These are phyloP conservation scores for Aspergillus campestris DNA, from an alignment of 495 filamentous ascomycete species.

Conservation along the genomic window DNA sequence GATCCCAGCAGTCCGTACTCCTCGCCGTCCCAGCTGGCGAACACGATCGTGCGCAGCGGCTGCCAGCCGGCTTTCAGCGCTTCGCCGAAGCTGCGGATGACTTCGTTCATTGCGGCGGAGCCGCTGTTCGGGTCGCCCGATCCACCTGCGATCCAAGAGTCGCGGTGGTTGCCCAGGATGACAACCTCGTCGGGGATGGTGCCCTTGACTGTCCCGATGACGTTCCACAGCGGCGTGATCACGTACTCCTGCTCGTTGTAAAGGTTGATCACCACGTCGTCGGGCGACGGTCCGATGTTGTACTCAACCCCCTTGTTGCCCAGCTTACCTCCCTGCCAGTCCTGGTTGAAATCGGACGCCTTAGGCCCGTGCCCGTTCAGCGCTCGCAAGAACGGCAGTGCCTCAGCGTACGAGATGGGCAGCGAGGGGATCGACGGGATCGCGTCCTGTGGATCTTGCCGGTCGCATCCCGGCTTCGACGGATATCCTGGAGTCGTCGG, in stretches of 20 bases:
- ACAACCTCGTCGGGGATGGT: slow-evolving; percentile 78
- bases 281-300: slow-evolving; percentile 81
- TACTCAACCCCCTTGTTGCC: slow-evolving; percentile 80
- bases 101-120: slow-evolving; percentile 81
- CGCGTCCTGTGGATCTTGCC: slow-evolving; percentile 54
- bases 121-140: slow-evolving; percentile 81
- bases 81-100: slow-evolving; percentile 73
- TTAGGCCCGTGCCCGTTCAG: slow-evolving; percentile 82
- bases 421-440: slow-evolving; percentile 86
- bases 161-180: slow-evolving; percentile 90
- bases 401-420: slow-evolving; percentile 84
- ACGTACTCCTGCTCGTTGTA: slow-evolving; percentile 84
- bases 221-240: slow-evolving; percentile 87
- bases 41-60: slow-evolving; percentile 71
- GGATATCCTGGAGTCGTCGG: slow-evolving; percentile 91
- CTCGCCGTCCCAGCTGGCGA: slow-evolving; percentile 71
- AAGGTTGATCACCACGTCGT: slow-evolving; percentile 67
- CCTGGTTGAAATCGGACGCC: slow-evolving; percentile 65
- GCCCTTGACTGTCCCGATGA: slow-evolving; percentile 93
- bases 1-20: slow-evolving; percentile 65
- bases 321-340: slow-evolving; percentile 66
- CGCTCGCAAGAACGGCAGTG: slow-evolving; percentile 73
- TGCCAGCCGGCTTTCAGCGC: slow-evolving; percentile 72
- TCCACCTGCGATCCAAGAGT: slow-evolving; percentile 89
- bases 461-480: slow-evolving; percentile 81